Percentiles rank a stretch among this genome's conserved stretches.
Evolutionary conservation across 768 basidiomycete species (phyloP).

Genomic region (Cytidiella melzeri): DNA sequence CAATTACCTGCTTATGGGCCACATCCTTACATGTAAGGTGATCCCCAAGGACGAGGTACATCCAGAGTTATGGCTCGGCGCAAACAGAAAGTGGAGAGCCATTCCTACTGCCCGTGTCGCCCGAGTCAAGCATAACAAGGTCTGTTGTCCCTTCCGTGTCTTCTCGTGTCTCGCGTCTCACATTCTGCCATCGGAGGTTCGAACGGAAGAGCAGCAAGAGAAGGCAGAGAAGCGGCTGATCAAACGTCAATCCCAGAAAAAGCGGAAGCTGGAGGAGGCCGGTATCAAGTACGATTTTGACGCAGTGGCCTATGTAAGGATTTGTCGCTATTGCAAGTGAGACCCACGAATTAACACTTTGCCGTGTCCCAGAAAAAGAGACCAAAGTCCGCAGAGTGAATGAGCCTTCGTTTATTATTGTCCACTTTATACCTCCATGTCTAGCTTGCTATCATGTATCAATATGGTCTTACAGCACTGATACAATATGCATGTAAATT

Average conservation of each 20-base stretch:
- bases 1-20: slow-evolving; percentile 94
- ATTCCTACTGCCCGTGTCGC: slow-evolving; percentile 72
- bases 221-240: slow-evolving; percentile 64
- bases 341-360: background rate
- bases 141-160: slow-evolving; percentile 23
- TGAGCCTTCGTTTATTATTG: slow-evolving; percentile 9
- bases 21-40: slow-evolving; percentile 86
- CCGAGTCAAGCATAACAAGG: slow-evolving; percentile 79
- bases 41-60: slow-evolving; percentile 89
- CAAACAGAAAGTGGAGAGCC: slow-evolving; percentile 83
- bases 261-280: slow-evolving; percentile 68
- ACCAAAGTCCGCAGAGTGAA: slow-evolving; percentile 21
- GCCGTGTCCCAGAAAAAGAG: slow-evolving; percentile 29
- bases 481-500: background rate
- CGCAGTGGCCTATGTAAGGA: slow-evolving; percentile 78
- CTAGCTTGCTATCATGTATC: background rate
- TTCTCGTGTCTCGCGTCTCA: background rate
- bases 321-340: slow-evolving; percentile 13
- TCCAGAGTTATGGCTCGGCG: slow-evolving; percentile 94
- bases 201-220: slow-evolving; percentile 65
- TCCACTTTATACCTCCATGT: background rate
- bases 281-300: slow-evolving; percentile 89
- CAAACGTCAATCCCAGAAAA: slow-evolving; percentile 69
- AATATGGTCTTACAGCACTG: background rate
- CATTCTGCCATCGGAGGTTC: slow-evolving; percentile 38